Evolutionary conservation across 495 filamentous ascomycete genomes (phyloP).

Genomic region (Platismatia glauca): DNA sequence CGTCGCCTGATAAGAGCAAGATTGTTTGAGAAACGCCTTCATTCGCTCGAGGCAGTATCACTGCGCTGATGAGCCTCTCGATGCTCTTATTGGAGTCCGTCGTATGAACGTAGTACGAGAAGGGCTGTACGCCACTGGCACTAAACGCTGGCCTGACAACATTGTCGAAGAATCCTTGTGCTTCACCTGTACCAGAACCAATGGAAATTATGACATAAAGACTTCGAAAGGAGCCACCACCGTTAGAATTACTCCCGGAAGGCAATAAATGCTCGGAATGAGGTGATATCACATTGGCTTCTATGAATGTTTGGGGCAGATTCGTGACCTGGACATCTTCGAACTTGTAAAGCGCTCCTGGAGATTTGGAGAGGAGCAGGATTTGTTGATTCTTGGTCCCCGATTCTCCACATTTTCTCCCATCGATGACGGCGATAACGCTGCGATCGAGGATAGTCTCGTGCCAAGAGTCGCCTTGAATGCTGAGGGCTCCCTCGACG

Average conservation of each 20-base stretch:
- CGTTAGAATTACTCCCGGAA: not conserved
- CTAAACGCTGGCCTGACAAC: constrained; percentile 51
- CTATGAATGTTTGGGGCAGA: constrained; percentile 10
- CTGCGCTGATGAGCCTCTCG: constrained; percentile 44
- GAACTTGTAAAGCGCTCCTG: constrained; percentile 3
- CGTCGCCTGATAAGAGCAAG: constrained; percentile 77
- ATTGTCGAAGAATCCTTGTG: constrained; percentile 45
- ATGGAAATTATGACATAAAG: constrained; percentile 67
- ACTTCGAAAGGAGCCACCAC: constrained; percentile 16
- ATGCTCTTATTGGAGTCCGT: constrained; percentile 55
- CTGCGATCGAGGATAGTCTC: constrained; percentile 8
- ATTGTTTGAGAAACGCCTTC: constrained; percentile 47
- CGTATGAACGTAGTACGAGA: constrained; percentile 39
- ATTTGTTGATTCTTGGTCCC: constrained; percentile 8
- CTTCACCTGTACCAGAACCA: constrained; percentile 57
- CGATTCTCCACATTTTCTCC: not conserved
- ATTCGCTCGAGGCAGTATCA: constrained; percentile 41
- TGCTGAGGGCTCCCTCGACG: constrained; percentile 3
- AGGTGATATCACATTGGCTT: constrained; percentile 8
- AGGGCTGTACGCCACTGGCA: constrained; percentile 32
- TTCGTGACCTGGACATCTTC: constrained; percentile 7
- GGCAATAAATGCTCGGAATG: not conserved
- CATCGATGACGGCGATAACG: constrained; percentile 13
- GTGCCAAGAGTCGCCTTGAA: constrained; percentile 2
- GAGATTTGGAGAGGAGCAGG: constrained; percentile 7